Evolutionary conservation across 495 filamentous ascomycete species (phyloP).

Genomic region (Penicillium waksmanii): DNA sequence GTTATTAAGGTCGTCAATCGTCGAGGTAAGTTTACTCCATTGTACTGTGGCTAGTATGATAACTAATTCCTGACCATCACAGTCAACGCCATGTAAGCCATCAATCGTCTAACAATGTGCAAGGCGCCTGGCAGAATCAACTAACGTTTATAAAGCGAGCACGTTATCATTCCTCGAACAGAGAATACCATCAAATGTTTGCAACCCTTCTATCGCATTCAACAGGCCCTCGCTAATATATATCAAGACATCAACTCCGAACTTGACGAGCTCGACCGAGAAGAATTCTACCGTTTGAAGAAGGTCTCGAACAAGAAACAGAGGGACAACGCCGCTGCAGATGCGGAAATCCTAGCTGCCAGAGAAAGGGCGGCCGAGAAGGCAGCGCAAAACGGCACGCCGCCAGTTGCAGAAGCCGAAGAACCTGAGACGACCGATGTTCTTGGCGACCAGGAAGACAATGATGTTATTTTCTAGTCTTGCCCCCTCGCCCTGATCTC

Average conservation of each 20-base stretch:
- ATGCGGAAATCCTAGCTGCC: conserved; percentile 70
- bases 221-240: conserved; percentile 19
- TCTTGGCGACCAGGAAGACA: conserved; percentile 83
- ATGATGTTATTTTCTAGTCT: conserved; percentile 90
- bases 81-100: conserved; percentile 92
- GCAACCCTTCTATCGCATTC: conserved; percentile 24
- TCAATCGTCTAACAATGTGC: background rate
- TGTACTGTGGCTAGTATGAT: background rate
- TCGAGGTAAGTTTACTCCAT: conserved; percentile 62
- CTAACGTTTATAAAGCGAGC: conserved; percentile 55
- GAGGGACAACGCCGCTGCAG: conserved; percentile 72
- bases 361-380: conserved; percentile 52
- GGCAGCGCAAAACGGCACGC: conserved; percentile 34
- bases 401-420: conserved; percentile 29
- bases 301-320: conserved; percentile 98
- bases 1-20: conserved; percentile 99
- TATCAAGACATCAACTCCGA: conserved; percentile 91
- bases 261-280: conserved; percentile 95
- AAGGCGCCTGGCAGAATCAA: conserved; percentile 14
- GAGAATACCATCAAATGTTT: conserved; percentile 98
- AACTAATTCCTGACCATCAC: conserved; percentile 28
- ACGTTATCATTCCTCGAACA: conserved; percentile 97
- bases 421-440: conserved; percentile 61
- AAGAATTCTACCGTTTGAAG: conserved; percentile 98
- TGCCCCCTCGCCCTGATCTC: conserved; percentile 10